These are phyloP conservation scores for Penicillium parvum DNA, from an alignment of 495 filamentous ascomycete species.

Conservation along the genomic window DNA sequence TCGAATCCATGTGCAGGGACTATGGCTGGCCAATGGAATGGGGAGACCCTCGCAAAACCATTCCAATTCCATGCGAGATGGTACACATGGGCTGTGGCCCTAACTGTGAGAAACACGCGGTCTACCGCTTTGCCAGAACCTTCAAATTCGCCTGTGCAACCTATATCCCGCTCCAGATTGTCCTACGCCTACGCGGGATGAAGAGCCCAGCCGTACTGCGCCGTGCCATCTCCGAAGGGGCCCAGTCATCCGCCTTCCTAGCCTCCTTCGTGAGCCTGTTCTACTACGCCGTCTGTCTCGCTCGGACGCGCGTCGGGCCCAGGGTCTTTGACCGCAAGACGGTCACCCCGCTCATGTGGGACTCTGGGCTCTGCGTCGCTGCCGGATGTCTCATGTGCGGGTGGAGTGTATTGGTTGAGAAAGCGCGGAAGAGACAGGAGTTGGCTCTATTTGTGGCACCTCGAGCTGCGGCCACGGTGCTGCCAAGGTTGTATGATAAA, in stretches of 20 bases:
- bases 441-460: conserved; percentile 83
- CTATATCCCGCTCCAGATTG: conserved; percentile 74
- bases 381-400: conserved; percentile 77
- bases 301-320: conserved; percentile 76
- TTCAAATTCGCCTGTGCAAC: conserved; percentile 74
- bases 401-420: conserved; percentile 78
- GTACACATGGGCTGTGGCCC: conserved; percentile 79
- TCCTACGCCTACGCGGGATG: conserved; percentile 56
- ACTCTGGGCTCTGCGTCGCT: conserved; percentile 68
- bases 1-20: conserved; percentile 72
- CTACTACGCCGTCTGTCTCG: conserved; percentile 85
- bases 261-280: conserved; percentile 77
- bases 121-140: conserved; percentile 63
- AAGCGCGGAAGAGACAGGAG: conserved; percentile 64
- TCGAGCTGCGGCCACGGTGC: conserved; percentile 68
- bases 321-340: conserved; percentile 52
- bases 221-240: conserved; percentile 55
- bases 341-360: conserved; percentile 56
- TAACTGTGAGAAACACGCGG: conserved; percentile 74
- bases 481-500: conserved; percentile 69
- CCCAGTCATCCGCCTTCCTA: conserved; percentile 77
- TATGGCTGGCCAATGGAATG: conserved; percentile 62
- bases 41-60: conserved; percentile 70
- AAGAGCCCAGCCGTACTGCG: conserved; percentile 34
- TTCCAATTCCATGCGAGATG: conserved; percentile 82